Evolutionary conservation across 805 yeast species (phyloP).

Genomic region (Myxozyma monticola): DNA sequence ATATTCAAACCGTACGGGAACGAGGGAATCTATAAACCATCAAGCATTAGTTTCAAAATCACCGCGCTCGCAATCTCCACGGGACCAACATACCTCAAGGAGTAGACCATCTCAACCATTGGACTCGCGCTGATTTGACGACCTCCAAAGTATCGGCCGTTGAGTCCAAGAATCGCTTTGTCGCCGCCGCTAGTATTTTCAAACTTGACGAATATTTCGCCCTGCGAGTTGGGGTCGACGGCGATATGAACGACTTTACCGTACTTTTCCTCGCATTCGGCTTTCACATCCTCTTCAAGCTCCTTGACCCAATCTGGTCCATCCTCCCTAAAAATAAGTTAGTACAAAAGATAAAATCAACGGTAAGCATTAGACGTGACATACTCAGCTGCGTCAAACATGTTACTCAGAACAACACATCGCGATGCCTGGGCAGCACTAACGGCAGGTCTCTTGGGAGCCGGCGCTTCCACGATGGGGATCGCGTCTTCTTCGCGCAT

Average conservation of each 20-base stretch:
- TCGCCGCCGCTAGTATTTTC: constrained; percentile 30
- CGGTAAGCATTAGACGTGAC: constrained; percentile 5
- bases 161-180: constrained; percentile 37
- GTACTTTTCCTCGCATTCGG: constrained; percentile 42
- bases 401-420: constrained; percentile 36
- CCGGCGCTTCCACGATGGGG: constrained; percentile 17
- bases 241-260: constrained; percentile 39
- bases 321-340: constrained; percentile 34
- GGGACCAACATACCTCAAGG: constrained; percentile 32
- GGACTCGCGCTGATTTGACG: constrained; percentile 36
- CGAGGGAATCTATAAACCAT: constrained; percentile 29
- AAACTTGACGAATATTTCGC: constrained; percentile 40
- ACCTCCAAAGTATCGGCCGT: constrained; percentile 42
- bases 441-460: constrained; percentile 4
- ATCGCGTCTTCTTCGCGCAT: constrained; percentile 37
- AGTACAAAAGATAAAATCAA: background rate
- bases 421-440: constrained; percentile 29
- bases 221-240: constrained; percentile 36
- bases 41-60: background rate
- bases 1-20: constrained; percentile 21
- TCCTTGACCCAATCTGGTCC: constrained; percentile 39
- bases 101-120: constrained; percentile 38
- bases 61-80: background rate
- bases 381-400: constrained; percentile 39
- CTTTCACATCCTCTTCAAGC: constrained; percentile 40